phyloP scores from a whole-genome alignment of 768 basidiomycete species.

The Pulveroboletus sp. region DNA sequence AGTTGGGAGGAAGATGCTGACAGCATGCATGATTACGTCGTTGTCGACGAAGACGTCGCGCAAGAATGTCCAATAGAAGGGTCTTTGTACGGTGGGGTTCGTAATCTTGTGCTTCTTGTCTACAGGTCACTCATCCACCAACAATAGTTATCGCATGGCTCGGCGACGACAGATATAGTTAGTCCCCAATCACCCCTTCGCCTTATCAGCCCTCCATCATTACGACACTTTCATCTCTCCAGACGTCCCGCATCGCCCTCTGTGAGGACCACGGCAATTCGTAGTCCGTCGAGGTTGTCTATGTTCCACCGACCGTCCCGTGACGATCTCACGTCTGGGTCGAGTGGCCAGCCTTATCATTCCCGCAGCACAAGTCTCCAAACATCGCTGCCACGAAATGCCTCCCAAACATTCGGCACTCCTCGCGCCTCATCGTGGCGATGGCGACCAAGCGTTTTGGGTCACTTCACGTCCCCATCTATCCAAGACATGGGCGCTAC shows the following conservation, averaged over 20 bases:
- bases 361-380: slow-evolving; percentile 49
- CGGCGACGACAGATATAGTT: slow-evolving; percentile 22
- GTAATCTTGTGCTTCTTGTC: slow-evolving; percentile 25
- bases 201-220: slow-evolving; percentile 36
- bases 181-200: slow-evolving; percentile 33
- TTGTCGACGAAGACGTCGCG: slow-evolving; percentile 35
- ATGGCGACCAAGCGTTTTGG: slow-evolving; percentile 65
- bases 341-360: slow-evolving; percentile 36
- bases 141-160: slow-evolving; percentile 22
- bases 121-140: slow-evolving; percentile 15
- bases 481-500: slow-evolving; percentile 41
- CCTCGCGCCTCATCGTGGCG: slow-evolving; percentile 33
- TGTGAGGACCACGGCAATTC: slow-evolving; percentile 33
- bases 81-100: slow-evolving; percentile 18
- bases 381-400: slow-evolving; percentile 31
- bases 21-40: slow-evolving; percentile 39
- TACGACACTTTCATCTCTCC: slow-evolving; percentile 42
- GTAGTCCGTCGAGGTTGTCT: slow-evolving; percentile 39
- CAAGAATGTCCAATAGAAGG: slow-evolving; percentile 24
- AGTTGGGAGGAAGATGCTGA: slow-evolving; percentile 33
- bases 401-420: slow-evolving; percentile 1
- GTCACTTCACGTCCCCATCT: slow-evolving; percentile 55
- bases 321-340: slow-evolving; percentile 25
- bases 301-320: slow-evolving; percentile 38
- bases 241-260: slow-evolving; percentile 40